A percentile compares a stretch with the other conserved stretches of the same genome.
Evolutionary conservation across 1,284 basidiomycete genomes (phyloP).

Genomic region (Vanrija humicola): DNA sequence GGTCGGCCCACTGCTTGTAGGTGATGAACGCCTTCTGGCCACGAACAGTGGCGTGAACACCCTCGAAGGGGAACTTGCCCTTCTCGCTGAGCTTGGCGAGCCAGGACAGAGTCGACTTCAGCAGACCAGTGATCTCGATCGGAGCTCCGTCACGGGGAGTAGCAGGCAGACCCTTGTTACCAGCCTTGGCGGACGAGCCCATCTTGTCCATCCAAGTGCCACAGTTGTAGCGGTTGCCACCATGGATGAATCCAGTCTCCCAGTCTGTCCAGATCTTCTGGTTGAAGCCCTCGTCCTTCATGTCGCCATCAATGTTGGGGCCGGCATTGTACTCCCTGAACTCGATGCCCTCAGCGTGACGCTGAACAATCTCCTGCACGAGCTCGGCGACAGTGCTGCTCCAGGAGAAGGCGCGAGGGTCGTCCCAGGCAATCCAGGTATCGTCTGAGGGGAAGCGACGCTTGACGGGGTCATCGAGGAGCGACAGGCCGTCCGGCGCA

Average conservation of each 20-base stretch:
- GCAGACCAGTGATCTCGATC: conserved; percentile 87
- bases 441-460: conserved; percentile 91
- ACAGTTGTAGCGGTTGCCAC: conserved; percentile 68
- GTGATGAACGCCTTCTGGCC: conserved; percentile 70
- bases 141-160: conserved; percentile 94
- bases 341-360: conserved; percentile 85
- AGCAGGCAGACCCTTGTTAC: conserved; percentile 89
- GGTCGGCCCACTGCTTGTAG: conserved; percentile 82
- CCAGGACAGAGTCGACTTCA: conserved; percentile 92
- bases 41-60: conserved; percentile 72
- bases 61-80: conserved; percentile 83
- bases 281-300: conserved; percentile 88
- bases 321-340: conserved; percentile 97
- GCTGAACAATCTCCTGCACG: conserved; percentile 92
- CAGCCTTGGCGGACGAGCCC: conserved; percentile 84
- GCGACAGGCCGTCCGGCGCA: conserved; percentile 76
- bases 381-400: conserved; percentile 83
- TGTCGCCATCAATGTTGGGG: conserved; percentile 87
- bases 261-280: conserved; percentile 92
- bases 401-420: conserved; percentile 73
- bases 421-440: conserved; percentile 89
- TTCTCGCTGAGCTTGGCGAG: conserved; percentile 62
- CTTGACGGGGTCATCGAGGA: conserved; percentile 77
- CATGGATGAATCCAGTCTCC: conserved; percentile 83
- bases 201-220: conserved; percentile 96